Percentiles rank a stretch among this genome's conserved stretches.
Conservation (phyloP, 257 asterid genomes). For the Petrea volubilis region DNA sequence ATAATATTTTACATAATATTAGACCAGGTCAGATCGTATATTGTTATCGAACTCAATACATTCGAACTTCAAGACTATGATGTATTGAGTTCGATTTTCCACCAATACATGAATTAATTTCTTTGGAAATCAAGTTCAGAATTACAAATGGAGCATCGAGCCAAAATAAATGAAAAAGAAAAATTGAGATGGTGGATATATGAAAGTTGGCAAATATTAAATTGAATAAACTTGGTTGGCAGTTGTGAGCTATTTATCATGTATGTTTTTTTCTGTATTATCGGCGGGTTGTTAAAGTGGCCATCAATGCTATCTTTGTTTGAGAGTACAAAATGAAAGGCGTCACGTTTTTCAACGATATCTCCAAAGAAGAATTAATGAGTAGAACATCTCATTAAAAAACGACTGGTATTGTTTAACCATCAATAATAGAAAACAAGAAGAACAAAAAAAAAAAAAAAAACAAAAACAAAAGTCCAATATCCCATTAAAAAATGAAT, state of each 20-base stretch:
- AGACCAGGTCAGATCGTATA: too few species aligned
- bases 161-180: too few species aligned
- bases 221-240: constrained; percentile 19
- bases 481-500: too few species aligned
- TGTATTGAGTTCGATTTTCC: too few species aligned
- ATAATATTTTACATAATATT: too few species aligned
- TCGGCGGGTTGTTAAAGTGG: constrained; percentile 56
- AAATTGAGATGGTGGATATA: too few species aligned
- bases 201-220: background rate
- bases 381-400: background rate
- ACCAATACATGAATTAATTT: too few species aligned
- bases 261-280: constrained; percentile 21
- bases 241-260: constrained; percentile 3
- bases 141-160: too few species aligned
- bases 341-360: constrained; percentile 41
- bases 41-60: too few species aligned
- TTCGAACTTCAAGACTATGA: too few species aligned
- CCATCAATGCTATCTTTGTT: constrained; percentile 43
- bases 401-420: too few species aligned
- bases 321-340: background rate
- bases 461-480: background rate
- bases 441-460: background rate
- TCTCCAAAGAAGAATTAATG: constrained; percentile 5
- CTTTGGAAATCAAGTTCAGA: too few species aligned
- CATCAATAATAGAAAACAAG: background rate